Base-by-base conservation (phyloP, 2,329 filamentous ascomycete species). In the Pezicula neosporulosa region DNA sequence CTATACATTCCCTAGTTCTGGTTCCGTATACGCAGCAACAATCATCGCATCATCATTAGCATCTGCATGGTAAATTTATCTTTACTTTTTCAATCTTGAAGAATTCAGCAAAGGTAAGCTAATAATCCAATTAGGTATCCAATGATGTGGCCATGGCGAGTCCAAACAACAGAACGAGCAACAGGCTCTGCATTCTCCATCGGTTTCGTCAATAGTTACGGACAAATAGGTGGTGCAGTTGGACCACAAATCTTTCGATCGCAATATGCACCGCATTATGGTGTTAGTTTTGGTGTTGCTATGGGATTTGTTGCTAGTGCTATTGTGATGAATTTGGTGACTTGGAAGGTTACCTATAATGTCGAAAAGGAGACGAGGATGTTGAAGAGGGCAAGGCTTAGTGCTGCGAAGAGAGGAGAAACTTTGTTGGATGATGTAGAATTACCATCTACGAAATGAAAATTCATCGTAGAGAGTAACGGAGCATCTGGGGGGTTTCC, bases 71-170 rank as follows among this genome's bases (percentile, higher is more conserved):
- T 21, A 21, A 5, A 3, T 21, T 21, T 21, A 3, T 21, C 21
- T 21, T 21, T 21, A 21, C 21, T 21, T 21, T 5, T 21, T 21
- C 21, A 21, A 21, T n/a, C n/a, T n/a, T n/a, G 5, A 21, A 21
- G 5, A 21, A 21, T 21, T 21, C 21, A 21, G 3, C 5, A 21
- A 21, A 3, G 5, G 21, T 21, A 21, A 21, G 21, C 21, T 21
- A 21, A 21, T 21, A 3, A 21, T 3, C 5, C 67, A 2, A 68
- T 70, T 1, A 76, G 73, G 48, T 78, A 68, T 54, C 72, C 75
- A 0, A 67, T 76, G 52, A 78, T 78, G 75, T 76, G 76, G 76
- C 75, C 75, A 10, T 77, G 75, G 75, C 70, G 75, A 4, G 73
- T 76, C 0, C 74, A 75, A 60, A 76, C 73, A 2, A 77, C 70